Evolutionary conservation across 257 asterid species (phyloP), one percentile per base, ranked within the genome.

Genomic region (Ophiorrhiza pumila): DNA sequence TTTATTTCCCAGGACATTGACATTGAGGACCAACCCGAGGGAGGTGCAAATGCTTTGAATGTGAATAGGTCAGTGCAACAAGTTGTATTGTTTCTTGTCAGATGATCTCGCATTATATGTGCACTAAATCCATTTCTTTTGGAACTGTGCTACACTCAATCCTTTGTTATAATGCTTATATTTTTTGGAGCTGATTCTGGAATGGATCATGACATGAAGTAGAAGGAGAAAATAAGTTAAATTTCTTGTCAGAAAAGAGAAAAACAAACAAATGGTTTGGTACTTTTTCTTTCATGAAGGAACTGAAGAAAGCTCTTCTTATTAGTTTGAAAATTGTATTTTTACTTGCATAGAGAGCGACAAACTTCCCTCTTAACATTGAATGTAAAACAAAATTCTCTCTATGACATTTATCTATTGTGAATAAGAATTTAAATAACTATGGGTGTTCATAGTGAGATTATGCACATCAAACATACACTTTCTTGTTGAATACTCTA

Each of bases 21-120:
- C 67, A 78, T 90, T 65, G 88, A 85, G 70, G 96, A 88, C 56
- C 93, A 84, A 45, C 94, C 94, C 8, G 94, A 90, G 59, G 96
- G 96, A 81, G 96, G 96, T 55, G 94, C 96, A 58, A 86, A 87
- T 78, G 93, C 96, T 45, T 77, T 90, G 81, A 90, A 90, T 64
- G 80, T 83, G n/a, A 87, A 87, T 79, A 90, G 94, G 96, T 90
- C 43, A 68, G 87, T 74, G 59, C 34, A 63, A 69, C 69, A 43
- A 65, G 56, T 63, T 80, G 64, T 41, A 25, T 6, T 49, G 73
- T 53, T 64, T 12, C 65, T 71, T 67, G 10, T 62, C 56, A 45
- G 55, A 53, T 50, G 43, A 59, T 81, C 70, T 32, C 31, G 57
- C 20, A n/a, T 37, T 63, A 59, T n/a, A 41, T 59, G 29, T 59